Percentiles rank a stretch among this genome's conserved stretches.
Conservation (phyloP, 129 eudicot species). For the Centrapalus pauciflorus region DNA sequence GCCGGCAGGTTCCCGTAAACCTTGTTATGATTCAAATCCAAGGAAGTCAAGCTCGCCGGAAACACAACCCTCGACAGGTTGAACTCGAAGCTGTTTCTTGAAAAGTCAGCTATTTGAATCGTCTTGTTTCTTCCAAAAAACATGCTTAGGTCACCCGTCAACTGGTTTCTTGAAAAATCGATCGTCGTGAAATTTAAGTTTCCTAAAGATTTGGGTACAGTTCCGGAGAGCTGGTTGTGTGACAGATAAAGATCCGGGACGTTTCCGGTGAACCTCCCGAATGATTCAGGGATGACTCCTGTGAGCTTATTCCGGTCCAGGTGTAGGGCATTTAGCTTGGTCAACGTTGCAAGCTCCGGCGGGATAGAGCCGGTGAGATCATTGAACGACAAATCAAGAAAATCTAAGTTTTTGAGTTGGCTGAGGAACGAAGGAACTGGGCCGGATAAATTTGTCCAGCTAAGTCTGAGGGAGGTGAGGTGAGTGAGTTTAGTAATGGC, state of each 20-base stretch:
- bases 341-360: constrained; percentile 28
- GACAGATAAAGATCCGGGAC: constrained; percentile 36
- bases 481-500: constrained; percentile 50
- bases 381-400: constrained; percentile 40
- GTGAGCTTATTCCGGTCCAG: constrained; percentile 57
- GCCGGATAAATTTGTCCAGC: constrained; percentile 43
- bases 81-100: constrained; percentile 45
- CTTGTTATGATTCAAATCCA: constrained; percentile 59
- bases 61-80: constrained; percentile 38
- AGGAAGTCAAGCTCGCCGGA: constrained; percentile 30
- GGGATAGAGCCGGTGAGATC: constrained; percentile 57
- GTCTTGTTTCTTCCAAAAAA: constrained; percentile 60
- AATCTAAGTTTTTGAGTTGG: constrained; percentile 34
- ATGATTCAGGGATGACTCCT: constrained; percentile 61
- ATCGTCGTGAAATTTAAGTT: constrained; percentile 32
- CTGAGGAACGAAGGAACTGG: constrained; percentile 46
- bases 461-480: constrained; percentile 32
- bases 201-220: constrained; percentile 48
- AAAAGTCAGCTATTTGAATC: constrained; percentile 12
- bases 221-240: constrained; percentile 51
- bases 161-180: constrained; percentile 51
- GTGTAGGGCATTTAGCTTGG: constrained; percentile 21
- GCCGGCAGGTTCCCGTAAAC: constrained; percentile 47
- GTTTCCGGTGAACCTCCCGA: constrained; percentile 34
- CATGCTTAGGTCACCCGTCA: constrained; percentile 54